phyloP scores from a whole-genome alignment of 2,329 filamentous ascomycete genomes.

The Colletotrichum paranaense region DNA sequence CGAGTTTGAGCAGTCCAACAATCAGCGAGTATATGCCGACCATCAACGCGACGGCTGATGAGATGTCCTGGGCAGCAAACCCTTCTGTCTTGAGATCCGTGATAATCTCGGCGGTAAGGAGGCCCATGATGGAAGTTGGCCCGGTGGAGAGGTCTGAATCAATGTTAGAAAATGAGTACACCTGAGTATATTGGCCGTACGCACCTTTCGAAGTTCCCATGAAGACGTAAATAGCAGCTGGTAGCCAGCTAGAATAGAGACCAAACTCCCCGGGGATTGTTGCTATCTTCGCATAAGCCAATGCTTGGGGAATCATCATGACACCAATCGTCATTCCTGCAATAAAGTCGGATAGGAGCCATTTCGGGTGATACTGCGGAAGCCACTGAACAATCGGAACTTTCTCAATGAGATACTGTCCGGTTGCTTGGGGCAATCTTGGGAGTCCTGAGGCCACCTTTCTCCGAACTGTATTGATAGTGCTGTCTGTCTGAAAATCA shows the following conservation, averaged over 20 bases:
- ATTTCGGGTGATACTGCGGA: constrained; percentile 69
- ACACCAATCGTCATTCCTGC: constrained; percentile 71
- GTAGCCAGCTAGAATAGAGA: constrained; percentile 69
- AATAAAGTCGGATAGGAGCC: constrained; percentile 71
- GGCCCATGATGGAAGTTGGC: constrained; percentile 72
- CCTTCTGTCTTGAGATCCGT: constrained; percentile 59
- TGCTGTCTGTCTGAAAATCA: constrained; percentile 51
- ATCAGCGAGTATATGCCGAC: constrained; percentile 70
- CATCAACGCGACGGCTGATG: constrained; percentile 71
- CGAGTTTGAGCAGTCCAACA: constrained; percentile 71
- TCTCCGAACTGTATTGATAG: constrained; percentile 47
- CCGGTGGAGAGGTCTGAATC: constrained; percentile 68
- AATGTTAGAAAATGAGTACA: neutral
- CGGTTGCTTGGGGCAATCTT: constrained; percentile 62
- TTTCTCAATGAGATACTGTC: constrained; percentile 69
- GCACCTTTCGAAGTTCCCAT: constrained; percentile 72
- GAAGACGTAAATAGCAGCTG: constrained; percentile 66
- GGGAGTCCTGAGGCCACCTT: constrained; percentile 43
- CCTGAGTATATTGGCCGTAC: neutral
- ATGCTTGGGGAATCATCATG: constrained; percentile 69
- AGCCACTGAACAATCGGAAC: constrained; percentile 73
- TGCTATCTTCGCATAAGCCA: constrained; percentile 73
- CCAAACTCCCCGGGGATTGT: constrained; percentile 71
- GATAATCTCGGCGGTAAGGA: constrained; percentile 72
- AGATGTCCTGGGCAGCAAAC: constrained; percentile 65